Evolutionary conservation across 305 asterid species (phyloP), one percentile per base, ranked within the genome.

Genomic region (Rubia peregrina): DNA sequence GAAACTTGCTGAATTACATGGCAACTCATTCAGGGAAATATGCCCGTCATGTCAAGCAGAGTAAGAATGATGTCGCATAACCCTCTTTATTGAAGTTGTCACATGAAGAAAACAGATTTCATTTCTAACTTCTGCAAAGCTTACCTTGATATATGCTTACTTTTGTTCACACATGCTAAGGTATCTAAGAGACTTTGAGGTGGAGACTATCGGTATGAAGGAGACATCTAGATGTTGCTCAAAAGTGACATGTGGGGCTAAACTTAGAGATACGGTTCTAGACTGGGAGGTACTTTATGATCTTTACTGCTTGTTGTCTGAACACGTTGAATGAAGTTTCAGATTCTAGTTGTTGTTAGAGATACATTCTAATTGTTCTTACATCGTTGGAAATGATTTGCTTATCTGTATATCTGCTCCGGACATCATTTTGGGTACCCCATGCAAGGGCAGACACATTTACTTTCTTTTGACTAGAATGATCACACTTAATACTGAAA

Each of bases 221-320:
- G 94, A 90, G 73, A 89, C 98, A 56, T 36, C 85, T 38, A 87
- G 98, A 46, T 89, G 85, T 72, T 93, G 98, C 76, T 83, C 93
- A 79, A 81, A 77, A 74, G 66, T 76, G 70, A 79, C 81, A 51
- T 93, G 98, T 80, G 83, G 87, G 64, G 81, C 92, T 53, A 93
- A 88, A 84, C 88, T 93, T 80, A 87, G 86, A 85, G 98, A 93
- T 84, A 86, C 95, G 21, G 97, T 93, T 78, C 97, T 93, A 69
- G 98, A 93, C 75, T 93, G 98, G 98, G 97, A 93, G 96, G 98
- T 93, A 87, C 61, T 48, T 48, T 49, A 26, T 44, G 9, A 44
- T 61, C 61, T 43, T 57, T 68, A 61, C 6, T 46, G 17, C 49
- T 21, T 10, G 43, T 73, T 12, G 16, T 67, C 61, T 30, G 14